phyloP scores from a whole-genome alignment of 176 grass and related monocot genomes.

The Paspalum vaginatum region DNA sequence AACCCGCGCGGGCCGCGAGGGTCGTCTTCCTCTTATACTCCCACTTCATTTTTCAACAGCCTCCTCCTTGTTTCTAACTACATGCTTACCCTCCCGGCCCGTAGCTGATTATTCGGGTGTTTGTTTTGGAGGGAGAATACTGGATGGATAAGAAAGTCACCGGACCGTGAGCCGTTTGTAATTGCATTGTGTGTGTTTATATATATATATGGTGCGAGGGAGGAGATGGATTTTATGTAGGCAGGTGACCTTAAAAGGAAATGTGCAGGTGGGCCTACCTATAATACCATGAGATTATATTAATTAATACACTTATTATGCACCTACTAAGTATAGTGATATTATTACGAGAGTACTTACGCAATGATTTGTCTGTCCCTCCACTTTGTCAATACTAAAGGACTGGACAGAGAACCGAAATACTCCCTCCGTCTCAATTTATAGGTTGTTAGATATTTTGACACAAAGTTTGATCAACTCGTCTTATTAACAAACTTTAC shows the following conservation, averaged over 20 bases:
- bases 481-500: too few species aligned
- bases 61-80: conserved; percentile 22
- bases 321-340: too few species aligned
- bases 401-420: too few species aligned
- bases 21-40: neutral
- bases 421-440: too few species aligned
- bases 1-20: neutral
- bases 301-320: too few species aligned
- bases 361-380: too few species aligned
- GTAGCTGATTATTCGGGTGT: conserved; percentile 24
- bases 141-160: conserved; percentile 43
- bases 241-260: neutral
- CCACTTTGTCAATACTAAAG: too few species aligned
- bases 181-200: conserved; percentile 41
- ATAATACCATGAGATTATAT: neutral
- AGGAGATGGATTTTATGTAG: neutral
- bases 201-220: too few species aligned
- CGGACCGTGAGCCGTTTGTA: conserved; percentile 35
- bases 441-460: too few species aligned
- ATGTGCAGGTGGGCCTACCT: neutral
- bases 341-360: too few species aligned
- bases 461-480: too few species aligned
- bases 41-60: neutral
- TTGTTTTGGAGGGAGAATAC: conserved; percentile 43
- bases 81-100: neutral